A percentile compares a stretch with the other conserved stretches of the same genome.
These are phyloP conservation scores for Xanthoconium separans DNA, from an alignment of 1,284 basidiomycete genomes.

Conservation along the genomic window DNA sequence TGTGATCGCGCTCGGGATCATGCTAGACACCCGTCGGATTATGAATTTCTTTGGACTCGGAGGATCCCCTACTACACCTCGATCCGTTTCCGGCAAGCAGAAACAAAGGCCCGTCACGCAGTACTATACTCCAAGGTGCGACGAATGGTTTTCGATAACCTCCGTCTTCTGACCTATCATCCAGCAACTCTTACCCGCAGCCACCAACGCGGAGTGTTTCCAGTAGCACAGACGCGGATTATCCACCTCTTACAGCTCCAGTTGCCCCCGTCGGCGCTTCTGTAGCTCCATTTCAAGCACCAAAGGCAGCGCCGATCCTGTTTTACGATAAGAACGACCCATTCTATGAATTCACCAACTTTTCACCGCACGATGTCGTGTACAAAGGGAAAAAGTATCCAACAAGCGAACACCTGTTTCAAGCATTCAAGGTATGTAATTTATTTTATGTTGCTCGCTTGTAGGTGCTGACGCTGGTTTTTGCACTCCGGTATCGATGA, in stretches of 20 bases:
- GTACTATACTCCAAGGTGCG: conserved; percentile 24
- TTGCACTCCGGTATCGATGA: not conserved
- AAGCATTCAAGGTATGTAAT: conserved; percentile 57
- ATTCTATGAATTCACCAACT: conserved; percentile 69
- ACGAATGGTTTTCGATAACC: not conserved
- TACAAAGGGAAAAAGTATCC: conserved; percentile 60
- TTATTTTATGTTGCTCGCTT: not conserved
- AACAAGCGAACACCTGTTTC: conserved; percentile 68
- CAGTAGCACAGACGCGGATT: conserved; percentile 20
- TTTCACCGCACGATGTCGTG: conserved; percentile 56
- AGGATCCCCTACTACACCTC: conserved; percentile 27
- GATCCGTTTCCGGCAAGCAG: conserved; percentile 19
- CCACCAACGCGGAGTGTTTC: conserved; percentile 6
- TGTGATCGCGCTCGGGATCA: conserved; percentile 26
- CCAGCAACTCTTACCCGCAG: conserved; percentile 20
- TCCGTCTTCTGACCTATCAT: conserved; percentile 1
- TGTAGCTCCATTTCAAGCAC: conserved; percentile 29
- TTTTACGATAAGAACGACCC: conserved; percentile 64
- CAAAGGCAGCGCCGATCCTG: conserved; percentile 39
- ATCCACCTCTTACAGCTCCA: conserved; percentile 35
- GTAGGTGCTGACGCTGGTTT: not conserved
- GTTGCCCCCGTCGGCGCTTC: conserved; percentile 29
- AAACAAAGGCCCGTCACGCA: conserved; percentile 27
- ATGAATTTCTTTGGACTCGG: conserved; percentile 34
- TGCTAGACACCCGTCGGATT: conserved; percentile 36